Evolutionary conservation across 176 grass and related monocot genomes (phyloP).

Genomic region (Tuctoria greenei): DNA sequence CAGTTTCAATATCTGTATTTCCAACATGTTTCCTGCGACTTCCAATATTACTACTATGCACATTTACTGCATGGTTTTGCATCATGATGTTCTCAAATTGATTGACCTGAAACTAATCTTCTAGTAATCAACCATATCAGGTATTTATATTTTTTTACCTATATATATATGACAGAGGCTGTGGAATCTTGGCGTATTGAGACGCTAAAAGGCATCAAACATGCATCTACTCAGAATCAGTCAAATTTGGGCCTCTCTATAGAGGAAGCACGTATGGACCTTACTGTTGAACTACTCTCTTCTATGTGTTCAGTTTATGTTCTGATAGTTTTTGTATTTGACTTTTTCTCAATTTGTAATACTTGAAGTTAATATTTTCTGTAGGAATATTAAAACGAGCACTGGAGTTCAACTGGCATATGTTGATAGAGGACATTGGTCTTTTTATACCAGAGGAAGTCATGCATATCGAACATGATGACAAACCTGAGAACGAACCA

Average conservation of each 20-base stretch:
- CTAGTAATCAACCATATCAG: neutral
- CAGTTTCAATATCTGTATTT: neutral
- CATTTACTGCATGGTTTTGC: slow-evolving; percentile 20
- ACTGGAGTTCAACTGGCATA: slow-evolving; percentile 69
- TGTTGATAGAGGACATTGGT: slow-evolving; percentile 72
- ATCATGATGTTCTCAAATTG: slow-evolving; percentile 16
- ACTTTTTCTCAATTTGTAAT: neutral
- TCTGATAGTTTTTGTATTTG: neutral
- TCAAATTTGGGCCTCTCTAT: slow-evolving; percentile 51
- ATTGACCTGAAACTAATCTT: neutral
- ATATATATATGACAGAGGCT: slow-evolving; percentile 55
- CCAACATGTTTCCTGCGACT: neutral
- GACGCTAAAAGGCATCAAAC: slow-evolving; percentile 61
- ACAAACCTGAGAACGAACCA: slow-evolving; percentile 83
- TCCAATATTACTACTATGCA: neutral
- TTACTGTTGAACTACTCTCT: slow-evolving; percentile 4
- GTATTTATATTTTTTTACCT: slow-evolving; percentile 16
- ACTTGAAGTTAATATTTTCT: slow-evolving; percentile 26
- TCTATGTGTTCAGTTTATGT: neutral
- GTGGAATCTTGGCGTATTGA: slow-evolving; percentile 72
- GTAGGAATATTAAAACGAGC: slow-evolving; percentile 65
- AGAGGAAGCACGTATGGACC: slow-evolving; percentile 64
- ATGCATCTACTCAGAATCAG: slow-evolving; percentile 42
- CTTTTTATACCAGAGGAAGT: slow-evolving; percentile 73
- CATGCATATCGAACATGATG: slow-evolving; percentile 59